Base-by-base conservation (phyloP, 2,329 filamentous ascomycete species). In the Capronia americana region DNA sequence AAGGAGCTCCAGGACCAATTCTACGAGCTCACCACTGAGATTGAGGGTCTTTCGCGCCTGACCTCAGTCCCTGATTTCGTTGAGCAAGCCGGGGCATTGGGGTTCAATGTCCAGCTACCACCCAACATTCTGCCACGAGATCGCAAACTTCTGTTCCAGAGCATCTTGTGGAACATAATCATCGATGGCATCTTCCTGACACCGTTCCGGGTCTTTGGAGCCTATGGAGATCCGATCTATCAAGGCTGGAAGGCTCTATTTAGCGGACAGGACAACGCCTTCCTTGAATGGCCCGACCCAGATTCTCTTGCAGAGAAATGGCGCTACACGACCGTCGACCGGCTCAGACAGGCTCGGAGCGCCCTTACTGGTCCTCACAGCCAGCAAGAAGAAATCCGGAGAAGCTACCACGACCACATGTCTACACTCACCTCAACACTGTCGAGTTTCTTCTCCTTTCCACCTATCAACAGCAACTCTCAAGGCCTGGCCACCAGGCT, bases 301-400 rank as follows among this genome's bases (percentile, higher is more conserved):
- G 53, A 55, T 32, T 28, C 24, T 11, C 28, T 55, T 12, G 53
- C 24, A 20, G 53, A 55, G 28, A 55, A 32, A 55, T 55, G 24
- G 24, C 24, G 53, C 28, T 55, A 34, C 53, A 32, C 53, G 17
- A 55, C 53, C 53, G 53, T 55, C 24, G 53, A 55, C 12, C 53
- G 28, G 8, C 53, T 55, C 4, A 34, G 53, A 3, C 24, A 10
- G 14, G 24, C 28, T n/a, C 28, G 6, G 28, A 11, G 28, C 12
- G 5, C 8, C 8, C 4, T 11, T 10, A 30, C 24, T n/a, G 28
- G 6, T 8, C 10, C 24, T 4, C 24, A 30, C 11, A 8, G 11
- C 8, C 53, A 30, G 28, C 23, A 20, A 3, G 28, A n/a, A 12
- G 24, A 55, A 32, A 55, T 55, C 26, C 53, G 20, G 28, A 20